Conservation (phyloP, 2,329 filamentous ascomycete genomes). For the Fusarium marasasianum region DNA sequence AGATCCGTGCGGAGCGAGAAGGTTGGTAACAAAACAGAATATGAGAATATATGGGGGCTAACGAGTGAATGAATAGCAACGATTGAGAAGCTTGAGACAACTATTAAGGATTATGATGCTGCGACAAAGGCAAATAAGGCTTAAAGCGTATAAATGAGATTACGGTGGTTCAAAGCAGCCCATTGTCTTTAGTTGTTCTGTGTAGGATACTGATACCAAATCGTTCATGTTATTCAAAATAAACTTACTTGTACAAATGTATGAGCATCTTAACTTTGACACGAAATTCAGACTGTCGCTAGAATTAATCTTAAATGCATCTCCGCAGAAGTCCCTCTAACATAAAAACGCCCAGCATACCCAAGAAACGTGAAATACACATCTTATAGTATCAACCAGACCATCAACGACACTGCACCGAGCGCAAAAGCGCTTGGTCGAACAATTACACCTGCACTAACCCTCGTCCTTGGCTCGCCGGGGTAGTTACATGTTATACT, state of each 20-base stretch:
- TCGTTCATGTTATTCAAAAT: neutral
- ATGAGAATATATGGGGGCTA: constrained; percentile 11
- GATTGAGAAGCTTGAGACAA: constrained; percentile 51
- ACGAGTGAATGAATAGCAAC: constrained; percentile 38
- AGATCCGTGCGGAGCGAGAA: constrained; percentile 68
- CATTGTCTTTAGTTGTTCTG: neutral
- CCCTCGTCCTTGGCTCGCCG: constrained; percentile 48
- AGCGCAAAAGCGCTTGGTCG: constrained; percentile 31
- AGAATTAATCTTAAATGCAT: neutral
- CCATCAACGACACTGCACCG: constrained; percentile 21
- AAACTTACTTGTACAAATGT: neutral
- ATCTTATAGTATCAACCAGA: constrained; percentile 32
- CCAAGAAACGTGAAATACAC: neutral
- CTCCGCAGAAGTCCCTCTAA: constrained; percentile 7
- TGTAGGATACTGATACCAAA: neutral
- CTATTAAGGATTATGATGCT: constrained; percentile 49
- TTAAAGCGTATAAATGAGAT: neutral
- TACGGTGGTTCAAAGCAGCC: neutral
- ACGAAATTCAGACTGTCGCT: neutral
- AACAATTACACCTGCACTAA: constrained; percentile 22
- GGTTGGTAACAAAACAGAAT: constrained; percentile 52
- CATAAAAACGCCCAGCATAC: constrained; percentile 19
- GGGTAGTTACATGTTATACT: constrained; percentile 52
- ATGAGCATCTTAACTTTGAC: neutral
- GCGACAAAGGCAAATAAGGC: constrained; percentile 33